Conservation (phyloP, 2,329 filamentous ascomycete genomes). For the Cercospora janseana region DNA sequence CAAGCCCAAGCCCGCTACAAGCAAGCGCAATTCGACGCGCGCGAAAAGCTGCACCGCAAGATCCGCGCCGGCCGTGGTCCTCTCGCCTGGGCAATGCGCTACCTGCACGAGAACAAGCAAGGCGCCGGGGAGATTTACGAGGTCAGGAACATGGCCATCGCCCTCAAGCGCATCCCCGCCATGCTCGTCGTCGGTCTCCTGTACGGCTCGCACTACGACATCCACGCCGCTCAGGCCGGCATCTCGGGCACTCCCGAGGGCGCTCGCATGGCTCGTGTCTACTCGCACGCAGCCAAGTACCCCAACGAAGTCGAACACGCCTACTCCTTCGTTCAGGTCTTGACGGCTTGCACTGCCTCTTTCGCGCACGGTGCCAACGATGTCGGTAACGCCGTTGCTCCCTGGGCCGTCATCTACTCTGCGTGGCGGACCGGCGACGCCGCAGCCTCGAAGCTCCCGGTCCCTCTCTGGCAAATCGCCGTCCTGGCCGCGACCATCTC, state of each 20-base stretch:
- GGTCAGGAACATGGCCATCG: constrained; percentile 63
- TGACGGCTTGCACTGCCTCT: constrained; percentile 69
- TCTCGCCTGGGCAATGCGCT: constrained; percentile 81
- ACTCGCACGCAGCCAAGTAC: constrained; percentile 59
- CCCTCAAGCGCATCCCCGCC: constrained; percentile 66
- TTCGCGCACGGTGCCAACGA: constrained; percentile 71
- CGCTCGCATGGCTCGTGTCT: constrained; percentile 61
- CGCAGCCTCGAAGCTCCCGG: constrained; percentile 59
- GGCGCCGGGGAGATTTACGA: constrained; percentile 73
- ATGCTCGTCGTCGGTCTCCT: constrained; percentile 61
- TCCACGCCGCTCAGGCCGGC: constrained; percentile 72
- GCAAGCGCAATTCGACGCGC: constrained; percentile 57
- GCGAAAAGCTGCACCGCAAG: constrained; percentile 60
- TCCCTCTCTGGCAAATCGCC: constrained; percentile 74
- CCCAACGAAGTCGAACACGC: constrained; percentile 62
- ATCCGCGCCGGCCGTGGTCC: constrained; percentile 63
- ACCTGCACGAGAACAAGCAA: constrained; percentile 70
- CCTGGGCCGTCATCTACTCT: constrained; percentile 62
- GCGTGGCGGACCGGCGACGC: constrained; percentile 54
- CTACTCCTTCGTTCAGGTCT: constrained; percentile 65
- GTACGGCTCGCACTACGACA: constrained; percentile 79
- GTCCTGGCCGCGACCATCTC: constrained; percentile 59
- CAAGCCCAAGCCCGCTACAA: constrained; percentile 51
- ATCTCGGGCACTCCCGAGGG: constrained; percentile 71
- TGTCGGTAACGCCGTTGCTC: constrained; percentile 62